phyloP scores from a whole-genome alignment of 306 rosid species.

The Malus sieversii region DNA sequence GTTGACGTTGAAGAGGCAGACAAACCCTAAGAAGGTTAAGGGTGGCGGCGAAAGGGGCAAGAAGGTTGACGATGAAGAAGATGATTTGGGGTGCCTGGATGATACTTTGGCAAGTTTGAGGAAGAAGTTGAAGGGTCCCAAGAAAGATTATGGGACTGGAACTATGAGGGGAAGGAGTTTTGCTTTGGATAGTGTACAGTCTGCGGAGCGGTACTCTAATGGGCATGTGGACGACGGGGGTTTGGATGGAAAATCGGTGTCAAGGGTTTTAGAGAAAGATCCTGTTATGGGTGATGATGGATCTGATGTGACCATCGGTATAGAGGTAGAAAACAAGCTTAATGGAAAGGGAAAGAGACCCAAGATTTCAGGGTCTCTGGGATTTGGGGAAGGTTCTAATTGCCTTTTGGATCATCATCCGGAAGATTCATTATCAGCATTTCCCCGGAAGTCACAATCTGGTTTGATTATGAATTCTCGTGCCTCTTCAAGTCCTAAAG shows the following conservation, averaged over 20 bases:
- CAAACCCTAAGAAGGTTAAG: conserved; percentile 49
- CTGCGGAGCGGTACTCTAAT: conserved; percentile 22
- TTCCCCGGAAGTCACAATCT: conserved; percentile 48
- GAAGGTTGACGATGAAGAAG: conserved; percentile 31
- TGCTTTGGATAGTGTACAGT: conserved; percentile 28
- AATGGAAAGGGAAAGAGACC: conserved; percentile 25
- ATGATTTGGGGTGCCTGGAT: conserved; percentile 65
- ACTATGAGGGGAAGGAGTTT: conserved; percentile 28
- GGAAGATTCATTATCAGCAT: conserved; percentile 47
- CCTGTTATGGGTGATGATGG: conserved; percentile 11
- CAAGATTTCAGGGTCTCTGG: conserved; percentile 22
- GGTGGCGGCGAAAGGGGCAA: conserved; percentile 32
- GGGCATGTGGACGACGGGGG: conserved; percentile 23
- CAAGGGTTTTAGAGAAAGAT: conserved; percentile 12
- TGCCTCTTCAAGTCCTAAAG: conserved; percentile 24
- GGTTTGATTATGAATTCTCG: conserved; percentile 38
- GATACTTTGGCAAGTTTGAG: conserved; percentile 88
- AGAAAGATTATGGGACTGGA: conserved; percentile 54
- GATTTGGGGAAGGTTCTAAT: conserved; percentile 31
- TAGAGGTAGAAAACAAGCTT: conserved; percentile 16
- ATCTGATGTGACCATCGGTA: conserved; percentile 15
- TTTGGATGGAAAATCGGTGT: conserved; percentile 12
- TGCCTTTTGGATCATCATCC: conserved; percentile 27
- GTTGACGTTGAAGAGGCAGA: conserved; percentile 52
- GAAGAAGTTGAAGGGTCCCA: conserved; percentile 87